Evolutionary conservation across 2,329 filamentous ascomycete species (phyloP), one percentile per base, ranked within the genome.

Genomic region (Xylariales sp.): DNA sequence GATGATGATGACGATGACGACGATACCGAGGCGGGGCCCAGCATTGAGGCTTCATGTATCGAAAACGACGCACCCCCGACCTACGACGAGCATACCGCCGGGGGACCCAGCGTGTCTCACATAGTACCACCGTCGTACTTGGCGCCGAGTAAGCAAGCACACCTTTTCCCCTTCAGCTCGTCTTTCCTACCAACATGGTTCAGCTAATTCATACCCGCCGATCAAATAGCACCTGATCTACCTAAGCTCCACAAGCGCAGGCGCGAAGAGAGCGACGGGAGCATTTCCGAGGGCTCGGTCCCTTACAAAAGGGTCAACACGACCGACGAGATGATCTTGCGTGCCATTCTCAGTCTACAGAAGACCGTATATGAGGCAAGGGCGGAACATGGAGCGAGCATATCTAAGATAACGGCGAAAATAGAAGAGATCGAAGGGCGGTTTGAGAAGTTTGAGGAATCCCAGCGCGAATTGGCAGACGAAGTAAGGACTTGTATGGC

Each of bases 401-500:
- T 64, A 3, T 23, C 55, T n/a, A 56, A 57, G n/a, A 61, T 67
- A 3, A 60, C 64, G 56, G n/a, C 16, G 16, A 68, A 64, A n/a
- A 30, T 64, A 18, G 65, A 64, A 52, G 56, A 46, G 1, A 57
- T 64, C 2, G 65, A 67, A 61, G 61, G 12, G 23, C 65, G 65
- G 12, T 60, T 67, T 30, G 56, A 64, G 45, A 34, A 59, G 36
- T 55, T 67, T 4, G 60, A 64, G 30, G 49, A 67, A 64, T 46
- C 45, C 9, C 65, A 67, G 45, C 55, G 30, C 14, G 48, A 56
- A 18, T 28, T 67, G 9, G 65, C 18, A 12, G 60, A 67, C 9
- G 65, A 64, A 28, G 65, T 64, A 23, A 67, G 65, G 28, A 57
- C 55, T 8, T 45, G 48, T 34, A 56, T 67, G 61, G 55, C 49